Evolutionary conservation across 2,329 filamentous ascomycete genomes (phyloP), one percentile per base, ranked within the genome.

Genomic region (Diaporthe vexans): DNA sequence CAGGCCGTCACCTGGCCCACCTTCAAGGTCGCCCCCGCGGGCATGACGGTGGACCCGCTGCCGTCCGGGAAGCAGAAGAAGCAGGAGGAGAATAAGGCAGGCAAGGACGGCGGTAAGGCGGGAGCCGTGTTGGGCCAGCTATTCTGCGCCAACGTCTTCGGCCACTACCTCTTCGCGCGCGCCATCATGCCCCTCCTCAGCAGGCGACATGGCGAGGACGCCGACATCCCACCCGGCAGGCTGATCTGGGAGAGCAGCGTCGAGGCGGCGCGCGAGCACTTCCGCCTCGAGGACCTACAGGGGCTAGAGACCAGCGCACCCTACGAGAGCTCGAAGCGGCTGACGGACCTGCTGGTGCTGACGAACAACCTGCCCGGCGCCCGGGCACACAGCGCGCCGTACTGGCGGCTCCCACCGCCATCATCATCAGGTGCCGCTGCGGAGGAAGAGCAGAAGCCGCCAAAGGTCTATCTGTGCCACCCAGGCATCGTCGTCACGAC

Each of bases 111-210:
- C n/a, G n/a, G n/a, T n/a, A n/a, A n/a, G 77, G 70, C 69, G 15
- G 78, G 84, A 21, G 3, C 40, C 40, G 89, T 91, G 7, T 85
- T 99, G 0, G 95, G 95, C 4, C 89, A 94, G 77, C 91, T 98
- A 24, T 99, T 98, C 82, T 93, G 93, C 81, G 93, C 96, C 67
- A 98, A 98, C 81, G 89, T 98, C 40, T 98, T 99, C 81, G 97
- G 97, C 0, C 97, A 99, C 85, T 98, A 99, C 82, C 85, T 98
- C 80, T 91, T 99, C 33, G 91, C 91, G 21, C 95, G 98, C 82
- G 91, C 93, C 80, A 88, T 98, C 15, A 88, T 93, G 77, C 93
- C 94, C 0, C 86, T 98, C 15, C 88, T 99, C 78, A 85, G 86
- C 79, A 86, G 90, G 68, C 35, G 51, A 17, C 52, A 26, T 3